Base-by-base conservation (phyloP, 371 early-diverging fungal genomes). In the Rhizopus stolonifer region DNA sequence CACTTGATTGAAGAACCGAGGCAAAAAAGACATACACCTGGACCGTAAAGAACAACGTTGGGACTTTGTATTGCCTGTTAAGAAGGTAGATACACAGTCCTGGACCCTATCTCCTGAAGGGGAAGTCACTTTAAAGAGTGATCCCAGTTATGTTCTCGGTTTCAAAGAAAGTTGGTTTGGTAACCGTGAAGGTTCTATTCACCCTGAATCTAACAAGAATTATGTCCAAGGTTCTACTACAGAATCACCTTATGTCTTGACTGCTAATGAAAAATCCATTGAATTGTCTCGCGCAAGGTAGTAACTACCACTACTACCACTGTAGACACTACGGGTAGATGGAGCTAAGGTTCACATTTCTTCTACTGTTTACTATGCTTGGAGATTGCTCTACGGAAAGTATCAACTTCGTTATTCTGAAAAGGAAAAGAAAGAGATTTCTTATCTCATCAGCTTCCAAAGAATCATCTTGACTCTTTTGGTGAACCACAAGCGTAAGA, bases 91-190 rank as follows among this genome's bases (percentile, higher is more conserved):
- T 5, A 43, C 57, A n/a, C 77, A 77, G 59, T 31, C 48, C 32
- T 77, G 77, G 77, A 26, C 33, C 6, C 38, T 70, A 13, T 63
- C 73, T 3, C 33, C 52, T n/a, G 62, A 68, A 22, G 67, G 71
- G 8, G 66, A 77, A n/a, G 13, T 77, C 34, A 66, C 69, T 23
- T 51, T 80, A 15, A 70, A 71, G 60, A 57, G 56, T 33, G 57
- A 77, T 32, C 44, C 60, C 4, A 52, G 61, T 36, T 69, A 66
- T 44, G 80, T 82, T 36, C 58, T 82, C 32, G 81, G 79, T 31
- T 67, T 77, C 42, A 77, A 77, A 54, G 77, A 77, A 31, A 67
- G 67, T 40, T 72, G 73, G 73, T 77, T 77, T 43, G 55, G 60
- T 48, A 62, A 32, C 18, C 70, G 77, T 26, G 73, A 67, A 58